These are phyloP conservation scores for Aspergillus pseudoglaucus DNA, from an alignment of 2,329 filamentous ascomycete genomes.

Conservation along the genomic window DNA sequence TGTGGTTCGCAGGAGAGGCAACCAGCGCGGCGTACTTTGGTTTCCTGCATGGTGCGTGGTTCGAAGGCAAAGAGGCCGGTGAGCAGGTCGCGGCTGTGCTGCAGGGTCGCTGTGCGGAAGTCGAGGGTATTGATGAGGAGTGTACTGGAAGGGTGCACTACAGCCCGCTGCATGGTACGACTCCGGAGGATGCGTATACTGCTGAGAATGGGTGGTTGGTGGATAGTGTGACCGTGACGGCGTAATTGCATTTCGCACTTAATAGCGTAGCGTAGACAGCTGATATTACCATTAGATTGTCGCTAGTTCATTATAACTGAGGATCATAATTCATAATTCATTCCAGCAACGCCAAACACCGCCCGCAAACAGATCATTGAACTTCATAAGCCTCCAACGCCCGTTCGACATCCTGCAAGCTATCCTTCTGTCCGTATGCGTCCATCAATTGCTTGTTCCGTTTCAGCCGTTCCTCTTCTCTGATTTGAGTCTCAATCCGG, in stretches of 20 bases:
- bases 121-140: constrained; percentile 5
- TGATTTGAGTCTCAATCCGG: constrained; percentile 2
- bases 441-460: constrained; percentile 39
- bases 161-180: constrained; percentile 24
- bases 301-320: neutral
- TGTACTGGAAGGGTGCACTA: constrained; percentile 21
- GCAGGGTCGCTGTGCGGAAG: constrained; percentile 14
- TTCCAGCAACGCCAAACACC: neutral
- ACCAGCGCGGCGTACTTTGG: constrained; percentile 59
- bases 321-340: neutral
- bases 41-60: constrained; percentile 58
- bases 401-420: constrained; percentile 38
- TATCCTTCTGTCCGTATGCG: constrained; percentile 41
- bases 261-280: neutral
- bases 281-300: neutral
- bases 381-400: constrained; percentile 41
- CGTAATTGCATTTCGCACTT: constrained; percentile 9
- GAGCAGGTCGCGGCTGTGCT: constrained; percentile 24
- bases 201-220: constrained; percentile 24
- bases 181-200: constrained; percentile 22
- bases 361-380: constrained; percentile 18
- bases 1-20: constrained; percentile 62
- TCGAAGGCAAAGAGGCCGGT: constrained; percentile 49
- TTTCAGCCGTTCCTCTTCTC: constrained; percentile 29
- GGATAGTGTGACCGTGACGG: constrained; percentile 18